Evolutionary conservation across 305 asterid genomes (phyloP).

Genomic region (Solanum hybrid): DNA sequence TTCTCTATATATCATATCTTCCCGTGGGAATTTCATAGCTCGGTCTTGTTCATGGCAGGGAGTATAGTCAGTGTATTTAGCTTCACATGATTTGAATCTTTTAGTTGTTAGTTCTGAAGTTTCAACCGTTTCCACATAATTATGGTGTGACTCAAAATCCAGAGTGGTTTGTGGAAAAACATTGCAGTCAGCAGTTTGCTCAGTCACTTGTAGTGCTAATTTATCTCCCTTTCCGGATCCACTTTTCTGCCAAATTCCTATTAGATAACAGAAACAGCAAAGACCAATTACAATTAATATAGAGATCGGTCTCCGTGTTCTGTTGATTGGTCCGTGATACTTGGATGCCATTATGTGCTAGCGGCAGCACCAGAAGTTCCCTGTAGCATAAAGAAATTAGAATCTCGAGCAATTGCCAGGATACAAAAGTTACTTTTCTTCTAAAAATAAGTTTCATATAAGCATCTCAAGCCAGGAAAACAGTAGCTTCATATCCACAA

Average conservation of each 20-base stretch:
- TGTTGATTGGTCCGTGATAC: conserved; percentile 37
- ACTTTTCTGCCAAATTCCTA: conserved; percentile 86
- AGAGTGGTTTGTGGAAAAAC: conserved; percentile 31
- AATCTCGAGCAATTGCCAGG: not conserved
- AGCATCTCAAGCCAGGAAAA: not conserved
- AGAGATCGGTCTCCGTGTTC: conserved; percentile 59
- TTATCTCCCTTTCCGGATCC: conserved; percentile 83
- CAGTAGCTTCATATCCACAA: not conserved
- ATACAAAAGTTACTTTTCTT: not conserved
- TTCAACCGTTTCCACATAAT: conserved; percentile 39
- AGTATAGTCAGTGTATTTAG: conserved; percentile 53
- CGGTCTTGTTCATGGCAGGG: conserved; percentile 96
- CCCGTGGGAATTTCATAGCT: conserved; percentile 87
- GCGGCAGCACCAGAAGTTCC: conserved; percentile 23
- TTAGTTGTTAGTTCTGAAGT: conserved; percentile 58
- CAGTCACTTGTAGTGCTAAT: conserved; percentile 47
- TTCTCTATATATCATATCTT: conserved; percentile 79
- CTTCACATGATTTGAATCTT: conserved; percentile 57
- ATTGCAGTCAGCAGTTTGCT: conserved; percentile 51
- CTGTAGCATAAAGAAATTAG: conserved; percentile 8
- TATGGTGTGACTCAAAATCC: conserved; percentile 75
- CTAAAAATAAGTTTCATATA: not conserved
- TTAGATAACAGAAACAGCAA: conserved; percentile 66
- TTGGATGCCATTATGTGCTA: conserved; percentile 54
- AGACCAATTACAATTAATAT: conserved; percentile 55